Evolutionary conservation across 805 yeast genomes (phyloP).

Genomic region (Metschnikowia sp.): DNA sequence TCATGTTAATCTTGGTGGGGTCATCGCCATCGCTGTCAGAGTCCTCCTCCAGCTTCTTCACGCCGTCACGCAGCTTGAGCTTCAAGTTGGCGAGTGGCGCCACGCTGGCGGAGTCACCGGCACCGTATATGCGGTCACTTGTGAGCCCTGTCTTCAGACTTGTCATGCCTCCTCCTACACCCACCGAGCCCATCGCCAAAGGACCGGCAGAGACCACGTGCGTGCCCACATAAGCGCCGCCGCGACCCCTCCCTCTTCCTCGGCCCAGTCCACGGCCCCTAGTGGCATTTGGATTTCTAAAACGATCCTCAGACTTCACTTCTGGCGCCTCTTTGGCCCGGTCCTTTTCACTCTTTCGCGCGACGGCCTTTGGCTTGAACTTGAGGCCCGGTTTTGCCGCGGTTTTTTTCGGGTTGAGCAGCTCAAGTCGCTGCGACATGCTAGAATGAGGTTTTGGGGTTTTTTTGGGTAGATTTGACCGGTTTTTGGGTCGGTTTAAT

Average conservation of each 20-base stretch:
- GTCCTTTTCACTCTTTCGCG: conserved; percentile 79
- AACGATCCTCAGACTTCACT: conserved; percentile 33
- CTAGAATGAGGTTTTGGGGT: background rate
- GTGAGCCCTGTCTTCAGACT: conserved; percentile 27
- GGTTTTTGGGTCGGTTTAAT: background rate
- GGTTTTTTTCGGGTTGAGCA: conserved; percentile 34
- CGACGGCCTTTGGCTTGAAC: conserved; percentile 85
- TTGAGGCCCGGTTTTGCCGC: conserved; percentile 53
- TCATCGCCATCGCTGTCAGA: conserved; percentile 39
- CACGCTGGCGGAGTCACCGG: conserved; percentile 30
- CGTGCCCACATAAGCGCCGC: conserved; percentile 47
- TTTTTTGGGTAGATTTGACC: background rate
- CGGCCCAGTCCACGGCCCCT: conserved; percentile 29
- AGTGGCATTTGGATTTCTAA: conserved; percentile 11
- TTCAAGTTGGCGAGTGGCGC: conserved; percentile 38
- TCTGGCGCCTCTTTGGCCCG: conserved; percentile 72
- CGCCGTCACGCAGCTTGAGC: conserved; percentile 25
- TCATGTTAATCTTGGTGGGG: conserved; percentile 57
- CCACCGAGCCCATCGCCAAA: conserved; percentile 60
- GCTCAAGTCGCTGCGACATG: conserved; percentile 43
- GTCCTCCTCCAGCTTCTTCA: conserved; percentile 4
- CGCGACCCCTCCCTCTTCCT: conserved; percentile 34
- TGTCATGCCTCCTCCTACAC: conserved; percentile 33
- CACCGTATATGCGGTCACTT: conserved; percentile 43
- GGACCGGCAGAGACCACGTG: conserved; percentile 74